Base-by-base conservation (phyloP, 805 yeast species). In the Tetrapisispora nanseiensis region DNA sequence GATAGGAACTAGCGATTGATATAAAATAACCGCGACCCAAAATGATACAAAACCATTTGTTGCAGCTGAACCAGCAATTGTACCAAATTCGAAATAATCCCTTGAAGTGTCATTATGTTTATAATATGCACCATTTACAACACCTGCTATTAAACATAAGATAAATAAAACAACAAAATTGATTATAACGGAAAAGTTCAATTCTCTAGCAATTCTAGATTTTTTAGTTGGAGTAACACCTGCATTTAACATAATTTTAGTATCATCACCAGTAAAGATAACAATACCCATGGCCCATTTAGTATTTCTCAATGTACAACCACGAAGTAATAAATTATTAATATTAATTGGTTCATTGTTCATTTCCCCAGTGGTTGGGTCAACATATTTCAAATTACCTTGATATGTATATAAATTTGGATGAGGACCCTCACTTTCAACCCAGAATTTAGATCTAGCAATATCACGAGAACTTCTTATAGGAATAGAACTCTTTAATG, bases 401-500 rank as follows among this genome's bases (percentile, higher is more conserved):
- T 82, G 85, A 53, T 82, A 84, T 26, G 78, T 70, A 61, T 83
- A 84, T 47, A 84, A 65, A 56, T 82, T 82, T 0, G 87, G 73
- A 61, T 83, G 86, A n/a, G 94, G 94, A 12, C 89, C 90, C 63
- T 84, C 94, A 66, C 83, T 75, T 48, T 83, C 86, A 19, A 84
- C 62, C 74, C 80, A 74, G 51, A 82, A 82, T 49, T 69, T 70
- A 38, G 75, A 66, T 51, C 69, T 67, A 6, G 71, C 65, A 24
- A 75, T 58, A 52, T 76, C 80, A 41, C 67, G 62, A 1, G 75
- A 63, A 40, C 70, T 74, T 45, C 68, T 65, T n/a, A 74, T 66
- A 22, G 63, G 67, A 11, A 74, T 64, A 22, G 81, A 72, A 52
- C 79, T 76, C 55, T 81, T 78, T 51, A 84, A 61, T 3, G 89